Percentiles rank a stretch among this genome's conserved stretches.
Conservation (phyloP, 768 basidiomycete species). For the Rhodosporidiobolus sp. region DNA sequence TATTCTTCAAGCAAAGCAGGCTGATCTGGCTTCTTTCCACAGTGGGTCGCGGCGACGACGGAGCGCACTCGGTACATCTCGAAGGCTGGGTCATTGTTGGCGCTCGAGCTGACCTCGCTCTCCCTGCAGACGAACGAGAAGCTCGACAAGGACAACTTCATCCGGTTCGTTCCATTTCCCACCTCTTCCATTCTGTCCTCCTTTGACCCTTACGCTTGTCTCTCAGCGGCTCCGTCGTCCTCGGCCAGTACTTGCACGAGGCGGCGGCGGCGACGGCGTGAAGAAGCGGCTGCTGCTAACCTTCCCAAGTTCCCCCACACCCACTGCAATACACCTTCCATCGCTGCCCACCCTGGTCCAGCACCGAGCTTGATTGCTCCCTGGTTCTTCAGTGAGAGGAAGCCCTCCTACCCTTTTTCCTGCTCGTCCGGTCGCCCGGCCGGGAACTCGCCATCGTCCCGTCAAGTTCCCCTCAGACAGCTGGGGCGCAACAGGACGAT, state of each 20-base stretch:
- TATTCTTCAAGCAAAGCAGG: not conserved
- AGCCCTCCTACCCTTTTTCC: no score
- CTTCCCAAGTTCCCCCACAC: no score
- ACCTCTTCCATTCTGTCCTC: not conserved
- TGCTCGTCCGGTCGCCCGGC: no score
- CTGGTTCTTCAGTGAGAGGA: no score
- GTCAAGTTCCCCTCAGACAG: no score
- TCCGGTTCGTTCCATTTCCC: constrained; percentile 5
- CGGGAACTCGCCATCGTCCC: no score
- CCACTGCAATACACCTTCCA: no score
- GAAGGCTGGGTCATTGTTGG: not conserved
- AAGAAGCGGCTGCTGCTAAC: no score
- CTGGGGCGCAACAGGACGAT: no score
- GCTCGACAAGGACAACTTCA: constrained; percentile 76
- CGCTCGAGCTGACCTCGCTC: not conserved
- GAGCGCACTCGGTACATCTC: constrained; percentile 69
- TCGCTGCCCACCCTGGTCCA: no score
- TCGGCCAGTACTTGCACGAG: constrained; percentile 79
- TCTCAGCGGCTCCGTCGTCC: constrained; percentile 58
- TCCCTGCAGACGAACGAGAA: constrained; percentile 62
- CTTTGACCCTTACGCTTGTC: not conserved
- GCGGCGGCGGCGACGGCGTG: constrained; percentile 49
- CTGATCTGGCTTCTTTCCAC: not conserved
- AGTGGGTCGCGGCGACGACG: constrained; percentile 71
- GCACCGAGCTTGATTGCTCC: no score